These are phyloP conservation scores for Blastomyces silverae DNA, from an alignment of 2,329 filamentous ascomycete genomes.

Conservation along the genomic window DNA sequence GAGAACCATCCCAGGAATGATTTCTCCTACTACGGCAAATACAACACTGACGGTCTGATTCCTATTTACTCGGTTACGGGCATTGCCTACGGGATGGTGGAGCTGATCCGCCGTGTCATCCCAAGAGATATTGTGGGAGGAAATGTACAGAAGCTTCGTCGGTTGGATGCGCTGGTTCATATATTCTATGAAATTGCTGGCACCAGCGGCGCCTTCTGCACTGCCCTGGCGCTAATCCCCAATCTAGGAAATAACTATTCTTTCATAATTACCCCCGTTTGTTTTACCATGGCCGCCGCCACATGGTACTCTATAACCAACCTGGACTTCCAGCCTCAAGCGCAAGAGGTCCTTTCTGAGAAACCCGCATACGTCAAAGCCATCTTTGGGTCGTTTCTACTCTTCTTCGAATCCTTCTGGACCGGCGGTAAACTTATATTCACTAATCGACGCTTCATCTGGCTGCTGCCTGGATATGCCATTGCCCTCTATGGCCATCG, in stretches of 20 bases:
- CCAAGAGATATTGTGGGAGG: constrained; percentile 49
- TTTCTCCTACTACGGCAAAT: constrained; percentile 45
- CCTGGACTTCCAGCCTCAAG: constrained; percentile 25
- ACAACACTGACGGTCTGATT: constrained; percentile 47
- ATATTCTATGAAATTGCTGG: constrained; percentile 48
- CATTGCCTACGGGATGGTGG: constrained; percentile 46
- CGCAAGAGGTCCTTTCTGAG: constrained; percentile 20
- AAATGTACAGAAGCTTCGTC: constrained; percentile 45
- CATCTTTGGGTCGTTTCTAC: constrained; percentile 36
- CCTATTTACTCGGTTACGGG: constrained; percentile 44
- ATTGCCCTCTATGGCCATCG: constrained; percentile 47
- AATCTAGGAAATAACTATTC: constrained; percentile 48
- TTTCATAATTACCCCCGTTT: constrained; percentile 47
- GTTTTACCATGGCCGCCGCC: constrained; percentile 39
- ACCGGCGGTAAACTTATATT: constrained; percentile 45
- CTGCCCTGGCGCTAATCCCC: constrained; percentile 47
- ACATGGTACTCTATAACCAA: constrained; percentile 46
- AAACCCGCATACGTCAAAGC: constrained; percentile 35
- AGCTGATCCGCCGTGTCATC: constrained; percentile 47
- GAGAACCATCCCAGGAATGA: constrained; percentile 32
- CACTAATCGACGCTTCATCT: constrained; percentile 44
- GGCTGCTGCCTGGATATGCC: constrained; percentile 47
- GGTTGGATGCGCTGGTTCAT: constrained; percentile 44
- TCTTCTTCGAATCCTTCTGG: constrained; percentile 44
- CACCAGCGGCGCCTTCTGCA: constrained; percentile 45